phyloP scores from a whole-genome alignment of 441 rosid genomes.

The Euphorbia neoarborescens region DNA sequence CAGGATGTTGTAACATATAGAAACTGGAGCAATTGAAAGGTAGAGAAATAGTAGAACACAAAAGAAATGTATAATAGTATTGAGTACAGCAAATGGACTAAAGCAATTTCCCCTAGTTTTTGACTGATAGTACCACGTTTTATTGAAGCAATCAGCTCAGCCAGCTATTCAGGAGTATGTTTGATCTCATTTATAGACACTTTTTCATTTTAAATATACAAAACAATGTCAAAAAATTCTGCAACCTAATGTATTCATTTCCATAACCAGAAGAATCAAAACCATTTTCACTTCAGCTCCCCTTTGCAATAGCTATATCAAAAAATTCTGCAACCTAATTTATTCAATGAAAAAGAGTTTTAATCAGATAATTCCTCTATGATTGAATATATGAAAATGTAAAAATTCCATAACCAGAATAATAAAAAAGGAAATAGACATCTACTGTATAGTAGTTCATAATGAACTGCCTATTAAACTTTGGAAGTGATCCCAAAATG shows the following conservation, averaged over 20 bases:
- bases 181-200: constrained; percentile 63
- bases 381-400: constrained; percentile 10
- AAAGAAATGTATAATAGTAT: background rate
- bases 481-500: no score
- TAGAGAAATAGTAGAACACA: background rate
- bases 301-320: constrained; percentile 64
- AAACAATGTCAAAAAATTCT: constrained; percentile 91
- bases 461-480: no score
- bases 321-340: constrained; percentile 71
- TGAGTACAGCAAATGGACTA: background rate
- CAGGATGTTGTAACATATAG: background rate
- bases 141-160: constrained; percentile 77
- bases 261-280: no score
- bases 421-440: constrained; percentile 5
- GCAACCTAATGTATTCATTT: no score
- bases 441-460: no score
- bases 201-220: constrained; percentile 73
- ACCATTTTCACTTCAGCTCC: constrained; percentile 90
- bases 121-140: constrained; percentile 81
- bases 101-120: constrained; percentile 57
- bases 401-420: background rate
- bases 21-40: background rate
- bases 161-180: constrained; percentile 62
- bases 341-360: constrained; percentile 15
- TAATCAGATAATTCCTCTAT: constrained; percentile 16